Percentiles rank a stretch among this genome's conserved stretches.
These are phyloP conservation scores for Cyberlindnera samutprakarnensis DNA, from an alignment of 805 yeast species.

Conservation along the genomic window DNA sequence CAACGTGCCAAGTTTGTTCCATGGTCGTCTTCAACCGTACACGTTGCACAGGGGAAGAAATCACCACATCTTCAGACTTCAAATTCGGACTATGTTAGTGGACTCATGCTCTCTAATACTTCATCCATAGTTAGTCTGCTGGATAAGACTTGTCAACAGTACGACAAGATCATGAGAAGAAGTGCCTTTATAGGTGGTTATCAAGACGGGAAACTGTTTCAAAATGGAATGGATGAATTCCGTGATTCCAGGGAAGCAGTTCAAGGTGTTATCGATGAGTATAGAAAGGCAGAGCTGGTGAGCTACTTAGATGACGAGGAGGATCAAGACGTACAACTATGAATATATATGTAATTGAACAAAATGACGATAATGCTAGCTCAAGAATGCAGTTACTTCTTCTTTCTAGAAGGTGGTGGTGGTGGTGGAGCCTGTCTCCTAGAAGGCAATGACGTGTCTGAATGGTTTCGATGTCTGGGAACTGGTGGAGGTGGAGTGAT, in stretches of 20 bases:
- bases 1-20: slow-evolving; percentile 72
- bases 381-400: too few relatives aligned
- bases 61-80: slow-evolving; percentile 43
- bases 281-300: slow-evolving; percentile 61
- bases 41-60: slow-evolving; percentile 66
- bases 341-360: slow-evolving; percentile 1
- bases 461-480: too few relatives aligned
- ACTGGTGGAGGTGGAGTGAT: slow-evolving; percentile 31
- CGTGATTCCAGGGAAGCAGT: slow-evolving; percentile 72
- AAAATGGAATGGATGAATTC: slow-evolving; percentile 53
- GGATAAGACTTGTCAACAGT: slow-evolving; percentile 61
- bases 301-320: slow-evolving; percentile 33
- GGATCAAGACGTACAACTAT: slow-evolving; percentile 23
- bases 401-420: too few relatives aligned
- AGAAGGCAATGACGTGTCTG: too few relatives aligned
- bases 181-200: slow-evolving; percentile 82
- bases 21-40: slow-evolving; percentile 76
- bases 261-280: slow-evolving; percentile 68
- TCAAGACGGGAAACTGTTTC: slow-evolving; percentile 34
- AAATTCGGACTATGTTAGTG: slow-evolving; percentile 50
- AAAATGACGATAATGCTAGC: background rate
- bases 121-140: slow-evolving; percentile 67
- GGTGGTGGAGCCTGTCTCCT: background rate
- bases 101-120: slow-evolving; percentile 78
- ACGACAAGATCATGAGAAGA: slow-evolving; percentile 70